These are phyloP conservation scores for Catenaria anguillulae DNA, from an alignment of 371 early-diverging fungal genomes.

Conservation along the genomic window DNA sequence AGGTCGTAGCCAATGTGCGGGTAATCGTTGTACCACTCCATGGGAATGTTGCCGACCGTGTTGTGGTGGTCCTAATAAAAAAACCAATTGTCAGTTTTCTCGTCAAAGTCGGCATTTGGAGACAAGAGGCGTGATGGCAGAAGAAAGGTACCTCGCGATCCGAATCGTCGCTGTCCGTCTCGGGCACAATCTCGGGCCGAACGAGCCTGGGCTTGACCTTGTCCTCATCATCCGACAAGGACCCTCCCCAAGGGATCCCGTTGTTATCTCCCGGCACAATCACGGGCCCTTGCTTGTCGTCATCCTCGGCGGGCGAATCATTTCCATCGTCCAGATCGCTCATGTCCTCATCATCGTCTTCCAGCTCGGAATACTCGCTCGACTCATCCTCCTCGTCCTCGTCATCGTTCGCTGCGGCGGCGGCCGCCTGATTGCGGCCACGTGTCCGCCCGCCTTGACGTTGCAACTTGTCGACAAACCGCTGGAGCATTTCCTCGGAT, in stretches of 20 bases:
- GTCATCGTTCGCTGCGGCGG: too few species aligned
- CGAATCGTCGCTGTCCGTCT: conserved; percentile 8
- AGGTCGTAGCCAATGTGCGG: conserved; percentile 93
- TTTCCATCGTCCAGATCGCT: not conserved
- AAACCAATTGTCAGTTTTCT: too few species aligned
- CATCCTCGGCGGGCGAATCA: not conserved
- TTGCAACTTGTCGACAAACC: not conserved
- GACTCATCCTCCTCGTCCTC: not conserved
- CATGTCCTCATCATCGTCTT: not conserved
- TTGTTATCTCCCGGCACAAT: not conserved
- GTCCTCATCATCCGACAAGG: not conserved
- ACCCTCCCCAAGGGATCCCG: not conserved
- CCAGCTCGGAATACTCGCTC: too few species aligned
- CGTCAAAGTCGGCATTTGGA: too few species aligned
- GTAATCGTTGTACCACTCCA: conserved; percentile 91
- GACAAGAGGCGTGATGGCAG: too few species aligned
- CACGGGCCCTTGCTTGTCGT: not conserved
- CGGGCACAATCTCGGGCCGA: not conserved
- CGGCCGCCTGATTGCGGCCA: too few species aligned
- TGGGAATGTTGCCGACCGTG: conserved; percentile 78
- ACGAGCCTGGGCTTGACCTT: not conserved
- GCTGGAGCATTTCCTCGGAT: not conserved
- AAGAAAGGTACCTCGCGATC: not conserved
- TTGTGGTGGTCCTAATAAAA: not conserved
- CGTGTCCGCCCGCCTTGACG: too few species aligned